Conservation (phyloP, 2,329 filamentous ascomycete species). For the Colletotrichum orchidophilum region DNA sequence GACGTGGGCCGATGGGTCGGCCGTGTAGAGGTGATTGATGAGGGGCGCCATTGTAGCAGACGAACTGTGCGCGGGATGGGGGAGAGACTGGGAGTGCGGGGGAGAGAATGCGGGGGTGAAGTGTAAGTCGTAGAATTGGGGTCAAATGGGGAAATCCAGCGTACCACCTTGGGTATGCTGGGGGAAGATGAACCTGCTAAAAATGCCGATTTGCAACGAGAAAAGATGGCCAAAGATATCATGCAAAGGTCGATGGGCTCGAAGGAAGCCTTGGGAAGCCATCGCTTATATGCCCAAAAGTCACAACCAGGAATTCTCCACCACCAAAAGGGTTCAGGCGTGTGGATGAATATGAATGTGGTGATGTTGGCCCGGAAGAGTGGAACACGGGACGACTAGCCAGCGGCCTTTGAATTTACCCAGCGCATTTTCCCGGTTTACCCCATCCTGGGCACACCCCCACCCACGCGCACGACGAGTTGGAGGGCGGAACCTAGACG, state of each 20-base stretch:
- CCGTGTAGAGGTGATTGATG: slow-evolving; percentile 80
- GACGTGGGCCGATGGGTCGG: slow-evolving; percentile 83
- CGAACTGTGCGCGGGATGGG: not conserved
- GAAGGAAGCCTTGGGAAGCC: not conserved
- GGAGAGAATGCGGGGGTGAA: not conserved
- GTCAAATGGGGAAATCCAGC: not conserved
- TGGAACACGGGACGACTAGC: slow-evolving; percentile 33
- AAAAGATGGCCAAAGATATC: not conserved
- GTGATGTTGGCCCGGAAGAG: slow-evolving; percentile 27
- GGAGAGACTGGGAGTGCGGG: not conserved
- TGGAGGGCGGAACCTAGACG: not conserved
- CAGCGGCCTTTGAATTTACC: slow-evolving; percentile 33
- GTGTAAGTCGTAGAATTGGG: slow-evolving; percentile 1
- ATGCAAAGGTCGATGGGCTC: not conserved
- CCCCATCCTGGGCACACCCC: slow-evolving; percentile 19
- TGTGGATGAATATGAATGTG: slow-evolving; percentile 16
- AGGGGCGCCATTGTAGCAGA: slow-evolving; percentile 66
- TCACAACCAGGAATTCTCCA: not conserved
- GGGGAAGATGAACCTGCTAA: not conserved
- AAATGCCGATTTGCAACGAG: not conserved
- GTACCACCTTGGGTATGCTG: not conserved
- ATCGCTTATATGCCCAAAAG: slow-evolving; percentile 2
- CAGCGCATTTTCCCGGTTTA: slow-evolving; percentile 36
- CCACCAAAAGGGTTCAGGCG: not conserved
- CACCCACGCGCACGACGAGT: not conserved